phyloP scores from a whole-genome alignment of 2,329 filamentous ascomycete species.

The Ilyonectria sp. region DNA sequence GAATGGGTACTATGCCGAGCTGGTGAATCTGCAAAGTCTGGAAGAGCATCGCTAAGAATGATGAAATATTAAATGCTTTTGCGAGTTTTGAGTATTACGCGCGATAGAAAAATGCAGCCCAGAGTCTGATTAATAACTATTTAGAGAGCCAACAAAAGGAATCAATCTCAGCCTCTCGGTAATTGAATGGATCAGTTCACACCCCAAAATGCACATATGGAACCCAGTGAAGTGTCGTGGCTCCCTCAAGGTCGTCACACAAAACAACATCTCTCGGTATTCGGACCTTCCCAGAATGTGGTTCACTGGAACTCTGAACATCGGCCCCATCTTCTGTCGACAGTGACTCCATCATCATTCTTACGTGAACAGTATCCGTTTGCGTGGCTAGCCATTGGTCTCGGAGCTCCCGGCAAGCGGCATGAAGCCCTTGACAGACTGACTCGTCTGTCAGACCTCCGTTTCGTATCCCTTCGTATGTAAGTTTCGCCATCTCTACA shows the following conservation, averaged over 20 bases:
- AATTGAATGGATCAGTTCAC: neutral
- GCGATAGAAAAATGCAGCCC: neutral
- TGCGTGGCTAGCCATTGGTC: neutral
- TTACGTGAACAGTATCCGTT: neutral
- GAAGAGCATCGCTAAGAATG: neutral
- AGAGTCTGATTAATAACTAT: neutral
- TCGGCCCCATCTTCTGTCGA: neutral
- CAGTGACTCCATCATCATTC: neutral
- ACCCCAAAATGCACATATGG: neutral
- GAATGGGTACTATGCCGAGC: constrained; percentile 10
- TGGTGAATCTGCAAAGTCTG: constrained; percentile 15
- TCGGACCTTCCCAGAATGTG: neutral
- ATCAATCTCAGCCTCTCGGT: neutral
- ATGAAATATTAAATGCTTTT: neutral
- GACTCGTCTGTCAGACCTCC: constrained; percentile 13
- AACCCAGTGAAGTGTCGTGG: neutral
- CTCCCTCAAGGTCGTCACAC: neutral
- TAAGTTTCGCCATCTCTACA: constrained; percentile 3
- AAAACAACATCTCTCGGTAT: neutral
- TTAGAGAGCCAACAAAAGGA: neutral
- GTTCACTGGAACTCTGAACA: neutral
- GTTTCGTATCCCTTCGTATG: neutral
- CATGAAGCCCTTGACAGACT: constrained; percentile 9
- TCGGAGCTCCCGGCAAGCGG: neutral
- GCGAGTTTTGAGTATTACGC: neutral